phyloP scores from a whole-genome alignment of 345 rosid species.

The Aegle marmelos region DNA sequence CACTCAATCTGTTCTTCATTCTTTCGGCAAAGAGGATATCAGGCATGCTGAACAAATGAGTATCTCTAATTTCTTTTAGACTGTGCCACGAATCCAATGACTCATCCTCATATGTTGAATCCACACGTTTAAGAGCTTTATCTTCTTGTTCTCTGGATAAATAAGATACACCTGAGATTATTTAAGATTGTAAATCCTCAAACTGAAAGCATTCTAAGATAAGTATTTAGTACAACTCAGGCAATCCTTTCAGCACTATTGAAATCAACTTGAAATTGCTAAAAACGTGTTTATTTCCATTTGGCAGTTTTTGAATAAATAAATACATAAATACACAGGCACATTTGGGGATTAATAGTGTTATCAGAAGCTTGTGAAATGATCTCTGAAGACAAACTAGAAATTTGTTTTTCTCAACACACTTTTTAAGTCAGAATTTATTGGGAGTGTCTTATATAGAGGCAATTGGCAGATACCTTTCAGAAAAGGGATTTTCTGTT shows the following conservation, averaged over 20 bases:
- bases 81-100: slow-evolving; percentile 13
- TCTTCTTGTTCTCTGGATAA: slow-evolving; percentile 83
- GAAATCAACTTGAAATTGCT: neutral
- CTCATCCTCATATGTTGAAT: slow-evolving; percentile 26
- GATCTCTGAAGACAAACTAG: neutral
- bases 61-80: slow-evolving; percentile 31
- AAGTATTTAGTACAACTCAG: neutral
- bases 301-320: neutral
- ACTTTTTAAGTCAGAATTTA: too few species aligned
- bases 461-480: neutral
- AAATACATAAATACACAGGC: neutral
- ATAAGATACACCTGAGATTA: slow-evolving; percentile 88
- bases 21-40: slow-evolving; percentile 80
- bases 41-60: slow-evolving; percentile 40
- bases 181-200: slow-evolving; percentile 36
- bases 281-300: neutral
- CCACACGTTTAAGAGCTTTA: slow-evolving; percentile 43
- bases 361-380: neutral
- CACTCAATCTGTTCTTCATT: slow-evolving; percentile 61
- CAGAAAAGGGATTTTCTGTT: neutral
- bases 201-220: slow-evolving; percentile 2
- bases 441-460: neutral
- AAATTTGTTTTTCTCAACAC: too few species aligned
- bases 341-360: neutral
- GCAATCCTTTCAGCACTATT: neutral